Evolutionary conservation across 164 flowering plant species (phyloP).

Genomic region (Buxus sempervirens): DNA sequence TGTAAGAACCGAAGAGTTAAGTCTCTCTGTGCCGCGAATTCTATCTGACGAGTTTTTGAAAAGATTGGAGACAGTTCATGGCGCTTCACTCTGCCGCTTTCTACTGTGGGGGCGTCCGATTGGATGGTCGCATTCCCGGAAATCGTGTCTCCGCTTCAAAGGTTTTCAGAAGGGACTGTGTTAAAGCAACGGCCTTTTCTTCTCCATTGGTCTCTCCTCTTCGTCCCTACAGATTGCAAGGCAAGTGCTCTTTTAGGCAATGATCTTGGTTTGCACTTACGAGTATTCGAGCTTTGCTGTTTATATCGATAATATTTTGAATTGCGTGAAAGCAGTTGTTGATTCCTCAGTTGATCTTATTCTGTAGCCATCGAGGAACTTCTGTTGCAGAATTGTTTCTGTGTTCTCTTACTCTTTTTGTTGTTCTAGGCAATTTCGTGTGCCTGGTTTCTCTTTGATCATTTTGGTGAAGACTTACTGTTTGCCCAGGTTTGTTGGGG

Average conservation of each 20-base stretch:
- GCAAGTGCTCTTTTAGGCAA: background rate
- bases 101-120: background rate
- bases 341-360: background rate
- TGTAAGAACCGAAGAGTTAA: background rate
- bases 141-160: constrained; percentile 2
- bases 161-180: background rate
- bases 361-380: background rate
- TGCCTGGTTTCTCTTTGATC: background rate
- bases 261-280: background rate
- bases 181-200: constrained; percentile 1
- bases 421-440: background rate
- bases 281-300: background rate
- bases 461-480: background rate
- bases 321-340: no score
- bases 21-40: no score
- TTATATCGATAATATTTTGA: background rate
- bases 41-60: background rate
- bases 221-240: constrained; percentile 11
- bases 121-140: background rate
- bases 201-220: background rate
- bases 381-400: background rate
- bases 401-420: background rate
- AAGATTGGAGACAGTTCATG: constrained; percentile 24
- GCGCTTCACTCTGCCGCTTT: constrained; percentile 8
- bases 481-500: background rate